Base-by-base conservation (phyloP, 2,329 filamentous ascomycete genomes). In the Ceratocystis cubensis region DNA sequence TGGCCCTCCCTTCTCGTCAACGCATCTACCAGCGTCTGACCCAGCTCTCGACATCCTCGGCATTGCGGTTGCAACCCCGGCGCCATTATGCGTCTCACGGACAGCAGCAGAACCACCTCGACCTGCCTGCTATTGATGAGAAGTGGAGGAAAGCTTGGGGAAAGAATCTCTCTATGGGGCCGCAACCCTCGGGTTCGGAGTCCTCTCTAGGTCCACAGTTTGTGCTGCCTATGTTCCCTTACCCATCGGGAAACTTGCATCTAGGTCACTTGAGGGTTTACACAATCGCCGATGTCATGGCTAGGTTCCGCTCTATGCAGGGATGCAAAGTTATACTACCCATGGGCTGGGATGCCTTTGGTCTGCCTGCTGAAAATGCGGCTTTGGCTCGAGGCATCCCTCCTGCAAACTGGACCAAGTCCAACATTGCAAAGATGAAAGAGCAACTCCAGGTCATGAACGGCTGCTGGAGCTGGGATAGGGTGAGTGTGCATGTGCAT, bases 341-440 rank as follows among this genome's bases (percentile, higher is more conserved):
- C n/a, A 96, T 96, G 82, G 91, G 91, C 10, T 96, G 91, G 91
- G 91, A 96, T 78, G 89, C 90, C 4, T 96, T 96, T 76, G 91
- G 91, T 1, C 78, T 96, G 66, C 91, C 91, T 10, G 91, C 91
- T 56, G 91, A 96, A 75, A 96, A 96, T 76, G 91, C 91, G 20
- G 91, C 91, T 7, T 88, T 95, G 67, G 89, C 95, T 75, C 80
- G 88, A 69, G 89, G 89, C 13, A 81, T 93, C 68, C 84, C 89
- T 72, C 91, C 91, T 1, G 87, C 83, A 6, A 79, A 79, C 6
- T 96, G 91, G 91, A 96, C 91, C 0, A 81, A 80, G 72, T 79
- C 80, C 71, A 96, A 96, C 72, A 95, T 96, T 71, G 79, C 79
- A 48, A 86, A 83, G 71, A 96, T 96, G 91, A 95, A 91, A 79